Evolutionary conservation across 2,329 filamentous ascomycete genomes (phyloP).

Genomic region (Coleophoma crateriformis): DNA sequence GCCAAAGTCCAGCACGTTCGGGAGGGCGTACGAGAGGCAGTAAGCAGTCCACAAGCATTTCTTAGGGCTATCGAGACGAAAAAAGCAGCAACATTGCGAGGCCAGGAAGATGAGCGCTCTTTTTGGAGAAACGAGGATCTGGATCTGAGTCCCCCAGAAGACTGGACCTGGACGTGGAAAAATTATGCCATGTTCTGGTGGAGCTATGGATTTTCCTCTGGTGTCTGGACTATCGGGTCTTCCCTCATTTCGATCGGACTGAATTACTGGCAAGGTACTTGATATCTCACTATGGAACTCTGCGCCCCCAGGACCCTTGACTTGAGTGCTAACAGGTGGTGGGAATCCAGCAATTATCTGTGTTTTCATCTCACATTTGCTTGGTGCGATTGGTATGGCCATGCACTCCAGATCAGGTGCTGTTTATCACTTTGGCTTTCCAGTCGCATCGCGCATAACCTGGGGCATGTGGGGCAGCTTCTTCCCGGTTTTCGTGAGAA

Average conservation of each 20-base stretch:
- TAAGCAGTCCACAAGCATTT: neutral
- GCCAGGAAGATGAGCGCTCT: neutral
- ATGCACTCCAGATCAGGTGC: neutral
- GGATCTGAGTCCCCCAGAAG: neutral
- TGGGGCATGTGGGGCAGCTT: neutral
- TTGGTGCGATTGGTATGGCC: neutral
- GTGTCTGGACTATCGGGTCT: neutral
- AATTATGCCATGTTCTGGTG: neutral
- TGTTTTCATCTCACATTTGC: neutral
- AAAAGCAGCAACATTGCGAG: neutral
- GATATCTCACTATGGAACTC: neutral
- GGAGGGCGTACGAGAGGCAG: no score
- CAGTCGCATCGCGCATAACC: neutral
- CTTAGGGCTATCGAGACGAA: neutral
- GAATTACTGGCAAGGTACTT: neutral
- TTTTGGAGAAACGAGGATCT: neutral
- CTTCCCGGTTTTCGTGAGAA: neutral
- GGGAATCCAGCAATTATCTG: neutral
- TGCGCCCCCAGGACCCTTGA: neutral
- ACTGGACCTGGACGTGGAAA: neutral
- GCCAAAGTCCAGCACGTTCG: no score
- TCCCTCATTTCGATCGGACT: neutral
- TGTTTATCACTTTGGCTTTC: neutral
- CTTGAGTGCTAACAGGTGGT: neutral
- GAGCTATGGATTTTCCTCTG: neutral